A percentile compares a stretch with the other conserved stretches of the same genome.
Evolutionary conservation across 208 protist genomes (phyloP).

Genomic region (Naegleria gruberi): DNA sequence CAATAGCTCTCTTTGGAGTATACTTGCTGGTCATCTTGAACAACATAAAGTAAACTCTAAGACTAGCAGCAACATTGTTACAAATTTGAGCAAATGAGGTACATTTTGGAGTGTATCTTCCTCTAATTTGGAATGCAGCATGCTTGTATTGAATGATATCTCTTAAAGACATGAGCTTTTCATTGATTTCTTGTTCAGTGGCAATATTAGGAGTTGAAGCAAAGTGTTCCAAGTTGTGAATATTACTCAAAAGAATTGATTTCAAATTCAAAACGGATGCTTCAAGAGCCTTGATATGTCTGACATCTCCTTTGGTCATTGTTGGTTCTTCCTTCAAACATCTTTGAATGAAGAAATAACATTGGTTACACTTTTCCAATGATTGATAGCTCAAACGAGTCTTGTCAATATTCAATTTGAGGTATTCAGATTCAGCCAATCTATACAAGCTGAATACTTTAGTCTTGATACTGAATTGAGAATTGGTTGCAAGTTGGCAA

Average conservation of each 20-base stretch:
- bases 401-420: neutral
- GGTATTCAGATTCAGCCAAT: neutral
- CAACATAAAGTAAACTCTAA: neutral
- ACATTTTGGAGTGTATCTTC: neutral
- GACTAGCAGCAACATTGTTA: neutral
- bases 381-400: neutral
- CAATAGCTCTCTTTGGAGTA: neutral
- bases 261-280: neutral
- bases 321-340: conserved; percentile 3
- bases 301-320: neutral
- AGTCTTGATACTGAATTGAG: neutral
- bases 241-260: conserved; percentile 6
- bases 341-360: conserved; percentile 6
- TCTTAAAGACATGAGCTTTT: neutral
- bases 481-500: neutral
- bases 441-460: neutral
- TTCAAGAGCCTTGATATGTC: neutral
- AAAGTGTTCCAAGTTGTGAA: neutral
- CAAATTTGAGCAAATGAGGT: conserved; percentile 3
- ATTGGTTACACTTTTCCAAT: neutral
- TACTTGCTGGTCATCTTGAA: neutral
- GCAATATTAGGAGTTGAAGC: neutral
- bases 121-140: conserved; percentile 4
- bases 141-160: neutral
- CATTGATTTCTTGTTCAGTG: neutral